A percentile compares a stretch with the other conserved stretches of the same genome.
These are phyloP conservation scores for Diaporthe sp. DNA, from an alignment of 2,329 filamentous ascomycete species.

Conservation along the genomic window DNA sequence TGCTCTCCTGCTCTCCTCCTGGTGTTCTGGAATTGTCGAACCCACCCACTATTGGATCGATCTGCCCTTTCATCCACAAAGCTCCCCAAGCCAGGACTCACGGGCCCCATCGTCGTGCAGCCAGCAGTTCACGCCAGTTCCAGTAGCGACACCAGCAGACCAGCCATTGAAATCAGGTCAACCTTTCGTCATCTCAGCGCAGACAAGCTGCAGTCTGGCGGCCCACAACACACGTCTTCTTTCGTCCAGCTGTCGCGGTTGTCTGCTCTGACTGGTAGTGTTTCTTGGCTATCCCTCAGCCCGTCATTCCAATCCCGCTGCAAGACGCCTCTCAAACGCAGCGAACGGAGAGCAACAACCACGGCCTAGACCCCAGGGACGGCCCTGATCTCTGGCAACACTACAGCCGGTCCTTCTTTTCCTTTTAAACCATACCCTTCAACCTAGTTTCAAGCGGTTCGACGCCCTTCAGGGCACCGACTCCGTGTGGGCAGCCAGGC, in stretches of 20 bases:
- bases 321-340: conserved; percentile 23
- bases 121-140: conserved; percentile 30
- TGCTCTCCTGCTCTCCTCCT: conserved; percentile 18
- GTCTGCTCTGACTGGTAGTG: conserved; percentile 34
- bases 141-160: conserved; percentile 31
- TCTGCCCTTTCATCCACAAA: conserved; percentile 29
- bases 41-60: conserved; percentile 33
- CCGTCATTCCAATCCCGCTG: conserved; percentile 39
- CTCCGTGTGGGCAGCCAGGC: conserved; percentile 38
- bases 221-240: conserved; percentile 21
- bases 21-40: conserved; percentile 26
- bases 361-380: conserved; percentile 7
- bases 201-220: conserved; percentile 20
- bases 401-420: conserved; percentile 31
- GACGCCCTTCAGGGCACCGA: conserved; percentile 26
- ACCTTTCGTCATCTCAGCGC: conserved; percentile 32
- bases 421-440: conserved; percentile 11
- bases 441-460: conserved; percentile 24
- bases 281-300: conserved; percentile 34
- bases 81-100: conserved; percentile 29
- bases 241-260: conserved; percentile 29
- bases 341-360: conserved; percentile 24
- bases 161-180: conserved; percentile 21
- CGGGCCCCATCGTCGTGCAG: conserved; percentile 30
- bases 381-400: conserved; percentile 17